Evolutionary conservation across 169 alveolate species (phyloP), one percentile per base, ranked within the genome.

Genomic region (Cryptosporidium muris): DNA sequence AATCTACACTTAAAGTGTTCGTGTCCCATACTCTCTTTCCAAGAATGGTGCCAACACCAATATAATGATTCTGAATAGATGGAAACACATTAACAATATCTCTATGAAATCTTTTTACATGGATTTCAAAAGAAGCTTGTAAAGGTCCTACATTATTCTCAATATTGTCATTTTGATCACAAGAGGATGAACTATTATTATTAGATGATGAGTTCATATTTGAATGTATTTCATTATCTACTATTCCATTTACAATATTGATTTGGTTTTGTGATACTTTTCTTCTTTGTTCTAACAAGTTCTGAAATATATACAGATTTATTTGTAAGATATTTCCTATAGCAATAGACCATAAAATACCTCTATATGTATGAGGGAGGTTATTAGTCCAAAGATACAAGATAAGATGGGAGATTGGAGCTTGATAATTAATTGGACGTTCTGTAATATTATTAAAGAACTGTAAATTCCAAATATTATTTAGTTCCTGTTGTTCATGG

Each of bases 141-240:
- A 58, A 38, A 16, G 85, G 85, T 38, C 85, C 85, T 60, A 66
- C 85, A 8, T 38, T 51, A 64, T 56, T 45, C 82, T 38, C 82
- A 52, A 6, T 43, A 7, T 0, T 53, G 56, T 38, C 65, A 47
- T 64, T 56, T 38, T 25, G 4, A 25, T 38, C n/a, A 47, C 4
- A 48, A 37, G 6, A 53, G 9, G 5, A 53, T 6, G 14, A 53
- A 2, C n/a, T 9, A 8, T 9, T 4, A 8, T 9, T 4, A 8
- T 25, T 4, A 5, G 6, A 25, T 16, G 63, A 9, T 37, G 9
- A 5, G 45, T 4, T n/a, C 25, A 34, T 60, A 9, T 60, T 34
- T 5, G 45, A 8, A 3, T 25, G 48, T 5, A 4, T 4, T 4
- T 3, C 65, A 34, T 34, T 11, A 34, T 60, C 49, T 5, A 34